Conservation (phyloP, 306 rosid species). For the Chamaecrista fasciculata region DNA sequence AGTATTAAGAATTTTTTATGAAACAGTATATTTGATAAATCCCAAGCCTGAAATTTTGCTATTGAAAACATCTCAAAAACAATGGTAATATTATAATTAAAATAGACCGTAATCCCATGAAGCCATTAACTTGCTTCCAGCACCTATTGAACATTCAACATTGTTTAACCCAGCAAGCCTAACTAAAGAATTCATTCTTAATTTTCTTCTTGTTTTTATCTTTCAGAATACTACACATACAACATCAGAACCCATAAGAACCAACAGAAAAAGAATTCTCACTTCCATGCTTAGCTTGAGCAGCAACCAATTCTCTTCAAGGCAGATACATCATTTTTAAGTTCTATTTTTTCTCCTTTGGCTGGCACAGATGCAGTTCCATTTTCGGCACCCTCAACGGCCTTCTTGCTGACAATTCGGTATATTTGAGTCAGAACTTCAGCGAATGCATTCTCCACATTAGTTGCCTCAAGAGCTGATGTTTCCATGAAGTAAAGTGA, state of each 20-base stretch:
- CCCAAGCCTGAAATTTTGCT: not conserved
- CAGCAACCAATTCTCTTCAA: slow-evolving; percentile 65
- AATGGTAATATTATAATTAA: not conserved
- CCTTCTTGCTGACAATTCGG: slow-evolving; percentile 57
- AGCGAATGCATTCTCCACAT: slow-evolving; percentile 67
- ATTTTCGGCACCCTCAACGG: slow-evolving; percentile 57
- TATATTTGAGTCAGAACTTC: slow-evolving; percentile 68
- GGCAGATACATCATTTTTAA: slow-evolving; percentile 57
- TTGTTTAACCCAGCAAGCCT: slow-evolving; percentile 11
- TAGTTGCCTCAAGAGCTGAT: slow-evolving; percentile 69
- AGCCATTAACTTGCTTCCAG: not conserved
- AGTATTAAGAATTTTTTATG: not conserved
- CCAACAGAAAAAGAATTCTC: not conserved
- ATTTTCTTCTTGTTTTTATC: not conserved
- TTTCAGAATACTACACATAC: slow-evolving; percentile 17
- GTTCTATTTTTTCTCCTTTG: slow-evolving; percentile 59
- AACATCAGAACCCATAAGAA: slow-evolving; percentile 1
- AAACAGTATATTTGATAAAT: not conserved
- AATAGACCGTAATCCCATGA: not conserved
- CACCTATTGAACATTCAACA: slow-evolving; percentile 14
- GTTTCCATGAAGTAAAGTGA: slow-evolving; percentile 72
- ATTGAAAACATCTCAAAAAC: not conserved
- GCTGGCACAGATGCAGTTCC: slow-evolving; percentile 59
- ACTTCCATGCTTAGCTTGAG: slow-evolving; percentile 44
- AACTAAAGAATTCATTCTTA: not conserved